Evolutionary conservation across 1,284 basidiomycete species (phyloP), one percentile per base, ranked within the genome.

Genomic region (Puccinia coronata): DNA sequence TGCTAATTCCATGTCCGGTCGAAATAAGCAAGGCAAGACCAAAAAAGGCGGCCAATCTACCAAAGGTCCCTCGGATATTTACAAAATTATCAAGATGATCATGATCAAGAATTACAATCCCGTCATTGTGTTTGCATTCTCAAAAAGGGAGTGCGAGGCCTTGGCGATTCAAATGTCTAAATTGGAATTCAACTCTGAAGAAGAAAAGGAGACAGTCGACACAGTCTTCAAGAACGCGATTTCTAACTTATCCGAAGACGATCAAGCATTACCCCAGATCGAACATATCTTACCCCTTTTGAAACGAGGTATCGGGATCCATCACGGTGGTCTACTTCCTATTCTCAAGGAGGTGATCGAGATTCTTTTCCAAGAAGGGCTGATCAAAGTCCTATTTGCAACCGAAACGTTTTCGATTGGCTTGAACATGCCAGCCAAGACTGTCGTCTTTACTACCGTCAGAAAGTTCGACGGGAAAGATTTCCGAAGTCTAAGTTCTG

Each of bases 331-430:
- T 81, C 90, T 99, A 31, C 89, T 99, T 11, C 97, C 97, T 1
- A 97, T 99, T 83, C 89, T 99, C 76, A 99, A 99, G 86, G 97
- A 99, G 86, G 96, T 98, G 72, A 98, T 99, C 86, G 97, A 99
- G 87, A 98, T 99, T 83, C 89, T 99, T 47, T 99, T 99, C 89
- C 96, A 99, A 86, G 97, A 99, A 85, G 96, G 97, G n/a, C 89
- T 99, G 76, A 95, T 99, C 89, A 99, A 99, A 87, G 95, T 96
- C 31, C 90, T 99, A 53, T 99, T 99, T 85, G 97, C 97, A 1
- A 99, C 97, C 0, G 97, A 99, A 87, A 99, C 97, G 0, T 99
- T 99, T 88, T 98, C 96, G 5, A 99, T 99, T 84, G 96, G 97
- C 80, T 89, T 99, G 75, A 99, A 99, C 88, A 99, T 99, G 97